phyloP scores from a whole-genome alignment of 306 rosid genomes.

The Chamaecrista fasciculata region DNA sequence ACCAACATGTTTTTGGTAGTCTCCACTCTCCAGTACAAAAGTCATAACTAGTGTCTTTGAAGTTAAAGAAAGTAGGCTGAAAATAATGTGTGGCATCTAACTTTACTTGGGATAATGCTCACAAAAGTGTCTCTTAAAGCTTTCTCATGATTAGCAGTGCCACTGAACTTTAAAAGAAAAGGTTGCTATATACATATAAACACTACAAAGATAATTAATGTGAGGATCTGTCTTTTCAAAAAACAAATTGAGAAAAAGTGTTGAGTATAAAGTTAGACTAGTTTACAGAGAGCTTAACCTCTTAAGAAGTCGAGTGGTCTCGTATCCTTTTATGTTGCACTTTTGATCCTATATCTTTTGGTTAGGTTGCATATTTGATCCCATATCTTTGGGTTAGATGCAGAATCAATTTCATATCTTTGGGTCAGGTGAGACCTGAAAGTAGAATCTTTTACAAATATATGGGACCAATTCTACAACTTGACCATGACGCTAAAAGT shows the following conservation, averaged over 20 bases:
- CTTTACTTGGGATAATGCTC: neutral
- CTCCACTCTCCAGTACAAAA: neutral
- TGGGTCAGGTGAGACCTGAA: too few relatives aligned
- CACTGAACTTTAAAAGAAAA: neutral
- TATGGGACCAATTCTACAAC: too few relatives aligned
- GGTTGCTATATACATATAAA: neutral
- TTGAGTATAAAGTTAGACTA: too few relatives aligned
- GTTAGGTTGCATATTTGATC: too few relatives aligned
- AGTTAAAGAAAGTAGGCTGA: conserved; percentile 1
- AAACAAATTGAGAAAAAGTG: neutral
- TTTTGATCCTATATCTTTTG: too few relatives aligned
- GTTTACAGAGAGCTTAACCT: too few relatives aligned
- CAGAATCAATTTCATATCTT: too few relatives aligned
- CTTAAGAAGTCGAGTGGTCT: too few relatives aligned
- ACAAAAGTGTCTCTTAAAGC: conserved; percentile 14
- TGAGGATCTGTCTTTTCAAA: neutral
- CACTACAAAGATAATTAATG: neutral
- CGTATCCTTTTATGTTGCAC: too few relatives aligned
- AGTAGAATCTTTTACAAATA: too few relatives aligned
- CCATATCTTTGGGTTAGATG: too few relatives aligned
- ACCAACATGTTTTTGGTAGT: neutral
- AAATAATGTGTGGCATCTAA: neutral
- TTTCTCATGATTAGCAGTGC: conserved; percentile 9
- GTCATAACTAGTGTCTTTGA: neutral
- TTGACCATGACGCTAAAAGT: too few relatives aligned